phyloP scores from a whole-genome alignment of 352 stramenopile genomes.

The Globisporangium abappressorium region DNA sequence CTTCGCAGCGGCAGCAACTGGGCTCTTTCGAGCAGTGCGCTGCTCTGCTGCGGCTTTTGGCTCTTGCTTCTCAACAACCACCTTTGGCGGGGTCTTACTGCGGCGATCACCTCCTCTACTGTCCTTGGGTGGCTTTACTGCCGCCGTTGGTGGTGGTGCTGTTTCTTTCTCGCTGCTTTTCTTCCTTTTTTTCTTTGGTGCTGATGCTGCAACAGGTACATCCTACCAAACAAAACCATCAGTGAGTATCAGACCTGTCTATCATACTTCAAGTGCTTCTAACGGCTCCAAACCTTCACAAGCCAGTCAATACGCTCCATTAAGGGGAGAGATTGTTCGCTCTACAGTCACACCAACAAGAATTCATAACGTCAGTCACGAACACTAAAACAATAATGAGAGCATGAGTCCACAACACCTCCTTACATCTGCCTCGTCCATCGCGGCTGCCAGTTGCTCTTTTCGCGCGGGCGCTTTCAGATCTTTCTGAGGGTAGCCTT shows the following conservation, averaged over 20 bases:
- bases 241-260: not conserved
- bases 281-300: constrained; percentile 7
- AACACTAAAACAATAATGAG: not conserved
- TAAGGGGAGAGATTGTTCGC: constrained; percentile 9
- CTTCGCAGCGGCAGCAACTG: not conserved
- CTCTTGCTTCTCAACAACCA: not conserved
- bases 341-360: constrained; percentile 1
- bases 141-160: not conserved
- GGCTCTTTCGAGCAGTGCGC: not conserved
- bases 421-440: constrained; percentile 11
- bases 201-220: not conserved
- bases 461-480: constrained; percentile 6
- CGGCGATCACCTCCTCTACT: not conserved
- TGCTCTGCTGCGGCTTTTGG: not conserved
- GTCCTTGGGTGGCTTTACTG: not conserved
- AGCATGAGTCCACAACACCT: no score
- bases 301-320: constrained; percentile 16
- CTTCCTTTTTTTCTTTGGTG: constrained; percentile 6
- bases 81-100: not conserved
- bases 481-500: constrained; percentile 12
- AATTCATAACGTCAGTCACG: not conserved
- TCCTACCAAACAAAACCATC: not conserved
- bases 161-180: constrained; percentile 9
- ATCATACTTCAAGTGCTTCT: not conserved
- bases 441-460: constrained; percentile 4